Evolutionary conservation across 495 filamentous ascomycete species (phyloP), one percentile per base, ranked within the genome.

Genomic region (Neurospora intermedia): DNA sequence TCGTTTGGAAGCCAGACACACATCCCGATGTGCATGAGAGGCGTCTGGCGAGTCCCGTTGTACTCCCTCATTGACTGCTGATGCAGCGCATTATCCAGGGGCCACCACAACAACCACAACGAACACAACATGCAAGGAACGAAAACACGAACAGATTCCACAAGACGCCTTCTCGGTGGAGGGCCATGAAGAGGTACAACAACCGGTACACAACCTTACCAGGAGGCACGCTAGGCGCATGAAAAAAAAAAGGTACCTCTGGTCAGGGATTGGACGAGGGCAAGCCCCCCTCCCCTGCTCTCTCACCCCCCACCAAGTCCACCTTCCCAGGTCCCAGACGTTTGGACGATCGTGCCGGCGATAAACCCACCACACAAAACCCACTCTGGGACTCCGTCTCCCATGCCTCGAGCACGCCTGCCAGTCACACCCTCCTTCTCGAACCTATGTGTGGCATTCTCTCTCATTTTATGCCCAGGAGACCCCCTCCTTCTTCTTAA

Each of bases 1-100:
- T 62, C 54, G 54, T 35, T 69, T 72, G 40, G 71, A 45, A 66
- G n/a, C 43, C 38, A 75, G 73, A 75, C 73, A 72, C 46, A 69
- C 73, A 70, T 75, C 59, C 54, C 54, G 54, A 66, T 35, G 54
- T 66, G 54, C 54, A 66, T 66, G 27, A 62, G 54, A 62, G 54
- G 27, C 54, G 54, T 62, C 54, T 31, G 54, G 27, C 54, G 31
- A 62, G 54, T 66, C 54, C 54, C 27, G 54, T 66, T 66, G 54
- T 66, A 66, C 54, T 4, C 54, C 54, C 54, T 35, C 27, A 18
- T 66, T 66, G 13, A 35, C 54, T 62, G 27, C 35, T 66, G 54
- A 38, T 35, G 27, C 54, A 62, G 54, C 54, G 54, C 54, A 62
- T 62, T 62, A 62, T 35, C 23, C 6, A 31, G 54, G 54, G 54